Evolutionary conservation across 208 protist genomes (phyloP).

Genomic region (Acanthamoeba divionensis): DNA sequence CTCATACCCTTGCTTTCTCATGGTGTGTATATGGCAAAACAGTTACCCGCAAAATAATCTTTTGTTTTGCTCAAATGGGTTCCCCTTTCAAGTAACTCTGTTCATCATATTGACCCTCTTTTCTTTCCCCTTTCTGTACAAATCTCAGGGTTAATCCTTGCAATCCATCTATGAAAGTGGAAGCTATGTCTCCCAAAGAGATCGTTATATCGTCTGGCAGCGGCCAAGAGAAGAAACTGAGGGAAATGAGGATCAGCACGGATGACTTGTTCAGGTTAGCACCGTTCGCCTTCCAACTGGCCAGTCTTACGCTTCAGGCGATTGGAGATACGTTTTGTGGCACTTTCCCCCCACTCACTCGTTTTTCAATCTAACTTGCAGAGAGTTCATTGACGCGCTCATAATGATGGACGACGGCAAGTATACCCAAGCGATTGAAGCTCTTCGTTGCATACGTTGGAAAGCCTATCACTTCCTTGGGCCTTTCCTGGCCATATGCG

Average conservation of each 20-base stretch:
- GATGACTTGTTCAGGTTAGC: neutral
- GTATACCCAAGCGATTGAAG: neutral
- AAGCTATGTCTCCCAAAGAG: neutral
- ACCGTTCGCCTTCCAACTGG: too few species aligned
- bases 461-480: neutral
- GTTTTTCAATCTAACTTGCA: too few species aligned
- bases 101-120: too few species aligned
- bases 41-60: too few species aligned
- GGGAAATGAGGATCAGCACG: neutral
- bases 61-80: too few species aligned
- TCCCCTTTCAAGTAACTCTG: too few species aligned
- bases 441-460: neutral
- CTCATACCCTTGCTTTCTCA: neutral
- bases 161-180: neutral
- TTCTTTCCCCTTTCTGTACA: too few species aligned
- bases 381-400: neutral
- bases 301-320: too few species aligned
- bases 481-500: neutral
- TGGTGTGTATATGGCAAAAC: too few species aligned
- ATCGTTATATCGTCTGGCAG: neutral
- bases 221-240: conserved; percentile 2
- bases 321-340: too few species aligned
- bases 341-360: too few species aligned
- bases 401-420: conserved; percentile 7
- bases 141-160: neutral